Base-by-base conservation (phyloP, 192 early-diverging fungal genomes). In the Mortierella antarctica region DNA sequence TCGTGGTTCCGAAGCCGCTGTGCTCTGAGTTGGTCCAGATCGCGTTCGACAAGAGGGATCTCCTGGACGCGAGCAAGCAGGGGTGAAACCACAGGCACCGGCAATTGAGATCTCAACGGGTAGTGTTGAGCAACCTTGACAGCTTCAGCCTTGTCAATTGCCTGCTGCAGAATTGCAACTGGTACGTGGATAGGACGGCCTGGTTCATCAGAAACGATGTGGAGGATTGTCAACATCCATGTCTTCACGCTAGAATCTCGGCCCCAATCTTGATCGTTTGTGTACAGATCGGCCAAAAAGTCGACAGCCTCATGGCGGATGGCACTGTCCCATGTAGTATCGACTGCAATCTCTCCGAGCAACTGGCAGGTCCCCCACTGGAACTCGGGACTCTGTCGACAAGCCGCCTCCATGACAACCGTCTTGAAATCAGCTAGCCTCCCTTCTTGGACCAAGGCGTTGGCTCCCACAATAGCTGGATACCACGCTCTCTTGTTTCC, bases 361-460 rank as follows among this genome's bases (percentile, higher is more conserved):
- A 55, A 21, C 54, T 55, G 54, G 4, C 54, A 55, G n/a, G 7
- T 55, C 7, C 54, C 54, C 54, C 54, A 55, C n/a, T 55, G 54
- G 54, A 55, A 55, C n/a, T 20, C 13, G 0, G 54, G 54, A 1
- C 21, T 21, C 21, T 55, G 2, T 9, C 13, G 54, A 55, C 54
- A 55, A 9, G 7, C n/a, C 4, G n/a, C 20, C 54, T 14, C 13
- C 8, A 8, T 20, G 7, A 55, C 21, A 15, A 55, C 15, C 54
- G 15, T 55, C n/a, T 55, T 55, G n/a, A 55, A n/a, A 55, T 55
- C 54, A 8, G 54, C 15, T 11, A 55, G 4, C 10, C 20, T 15
- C 8, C 54, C 54, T 9, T 55, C 20, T 21, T 21, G 54, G 1
- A n/a, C 54, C 13, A 11, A 8, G 54, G 10, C n/a, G n/a, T 55